Conservation (phyloP, 495 filamentous ascomycete species). For the Xylaria venustula region DNA sequence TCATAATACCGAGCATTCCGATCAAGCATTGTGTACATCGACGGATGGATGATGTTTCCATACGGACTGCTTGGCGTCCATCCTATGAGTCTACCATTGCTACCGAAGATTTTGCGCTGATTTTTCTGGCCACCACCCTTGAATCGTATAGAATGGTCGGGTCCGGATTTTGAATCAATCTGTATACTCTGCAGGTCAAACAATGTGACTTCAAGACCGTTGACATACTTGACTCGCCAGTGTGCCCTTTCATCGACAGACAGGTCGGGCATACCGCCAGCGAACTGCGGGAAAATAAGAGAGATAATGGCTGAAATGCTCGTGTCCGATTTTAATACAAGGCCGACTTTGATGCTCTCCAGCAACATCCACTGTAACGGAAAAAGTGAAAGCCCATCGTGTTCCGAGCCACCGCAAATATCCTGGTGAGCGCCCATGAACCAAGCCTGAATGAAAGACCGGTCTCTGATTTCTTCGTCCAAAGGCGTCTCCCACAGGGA, state of each 20-base stretch:
- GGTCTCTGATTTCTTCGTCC: neutral
- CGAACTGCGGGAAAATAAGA: neutral
- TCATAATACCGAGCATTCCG: conserved; percentile 2
- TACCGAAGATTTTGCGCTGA: neutral
- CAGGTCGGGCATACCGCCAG: neutral
- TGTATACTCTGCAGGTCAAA: conserved; percentile 25
- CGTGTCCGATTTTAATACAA: neutral
- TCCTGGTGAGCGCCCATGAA: neutral
- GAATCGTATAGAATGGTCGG: neutral
- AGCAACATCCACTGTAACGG: conserved; percentile 35
- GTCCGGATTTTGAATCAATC: neutral
- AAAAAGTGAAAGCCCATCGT: conserved; percentile 30
- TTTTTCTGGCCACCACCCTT: neutral
- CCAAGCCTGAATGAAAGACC: neutral
- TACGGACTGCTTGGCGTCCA: conserved; percentile 1
- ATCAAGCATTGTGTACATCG: conserved; percentile 28
- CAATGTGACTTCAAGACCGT: conserved; percentile 24
- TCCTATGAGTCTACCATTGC: neutral
- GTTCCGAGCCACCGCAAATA: conserved; percentile 10
- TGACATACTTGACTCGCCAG: conserved; percentile 18
- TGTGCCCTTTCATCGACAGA: neutral
- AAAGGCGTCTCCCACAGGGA: neutral
- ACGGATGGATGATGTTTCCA: conserved; percentile 32
- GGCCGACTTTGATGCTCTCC: conserved; percentile 23
- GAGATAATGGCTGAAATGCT: neutral